Evolutionary conservation across 2,329 filamentous ascomycete genomes (phyloP).

Genomic region (Lizonia empirigonia): DNA sequence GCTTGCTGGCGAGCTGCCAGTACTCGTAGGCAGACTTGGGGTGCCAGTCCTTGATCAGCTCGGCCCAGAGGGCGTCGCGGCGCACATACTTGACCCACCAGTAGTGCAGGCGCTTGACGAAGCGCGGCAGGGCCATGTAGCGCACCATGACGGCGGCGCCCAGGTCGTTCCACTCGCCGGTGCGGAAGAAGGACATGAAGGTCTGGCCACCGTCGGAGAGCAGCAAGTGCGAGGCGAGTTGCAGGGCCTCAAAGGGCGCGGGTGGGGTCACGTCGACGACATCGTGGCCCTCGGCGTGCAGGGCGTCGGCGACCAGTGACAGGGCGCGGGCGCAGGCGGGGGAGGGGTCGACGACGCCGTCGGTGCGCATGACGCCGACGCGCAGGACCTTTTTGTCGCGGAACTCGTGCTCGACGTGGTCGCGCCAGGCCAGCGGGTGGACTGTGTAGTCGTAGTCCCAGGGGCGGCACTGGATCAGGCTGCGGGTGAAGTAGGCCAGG

Average conservation of each 20-base stretch:
- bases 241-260: slow-evolving; percentile 72
- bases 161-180: slow-evolving; percentile 77
- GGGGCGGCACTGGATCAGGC: slow-evolving; percentile 78
- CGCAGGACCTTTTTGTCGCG: slow-evolving; percentile 67
- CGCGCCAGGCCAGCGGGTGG: slow-evolving; percentile 81
- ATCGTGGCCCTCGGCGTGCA: slow-evolving; percentile 75
- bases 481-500: slow-evolving; percentile 80
- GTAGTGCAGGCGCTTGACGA: slow-evolving; percentile 84
- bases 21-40: slow-evolving; percentile 77
- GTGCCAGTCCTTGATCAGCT: slow-evolving; percentile 73
- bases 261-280: slow-evolving; percentile 71
- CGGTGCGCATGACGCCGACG: slow-evolving; percentile 78
- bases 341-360: slow-evolving; percentile 82
- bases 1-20: slow-evolving; percentile 77
- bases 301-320: slow-evolving; percentile 70
- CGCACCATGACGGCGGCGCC: slow-evolving; percentile 77
- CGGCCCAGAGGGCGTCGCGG: slow-evolving; percentile 77
- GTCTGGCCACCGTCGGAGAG: slow-evolving; percentile 84
- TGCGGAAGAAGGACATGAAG: slow-evolving; percentile 76
- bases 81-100: slow-evolving; percentile 86
- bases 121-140: slow-evolving; percentile 73
- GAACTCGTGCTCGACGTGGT: slow-evolving; percentile 64
- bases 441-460: slow-evolving; percentile 89
- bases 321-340: slow-evolving; percentile 83
- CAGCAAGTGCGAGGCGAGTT: slow-evolving; percentile 78